Evolutionary conservation across 1,139 yeast genomes (phyloP), one percentile per base, ranked within the genome.

Genomic region (Yamadazyma membranifaciens): DNA sequence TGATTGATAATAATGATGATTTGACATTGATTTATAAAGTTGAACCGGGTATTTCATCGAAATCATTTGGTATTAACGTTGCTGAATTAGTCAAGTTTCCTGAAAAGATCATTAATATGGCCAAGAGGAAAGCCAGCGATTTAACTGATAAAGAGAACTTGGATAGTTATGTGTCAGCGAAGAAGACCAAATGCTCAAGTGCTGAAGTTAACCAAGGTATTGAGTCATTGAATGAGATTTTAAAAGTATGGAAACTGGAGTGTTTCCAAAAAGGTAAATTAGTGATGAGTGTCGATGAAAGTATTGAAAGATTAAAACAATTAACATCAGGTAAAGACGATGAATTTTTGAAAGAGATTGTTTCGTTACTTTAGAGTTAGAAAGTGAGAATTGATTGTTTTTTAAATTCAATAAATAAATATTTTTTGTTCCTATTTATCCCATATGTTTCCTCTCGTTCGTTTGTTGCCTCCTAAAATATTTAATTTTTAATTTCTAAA

Each of bases 1-100:
- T 88, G 51, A 81, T 88, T 33, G 87, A 81, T 40, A 61, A 57
- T 9, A 67, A 65, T 29, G 83, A 82, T 46, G 96, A 87, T 52
- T 88, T 92, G 48, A 89, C 98, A 0, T 70, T 92, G 48, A 69
- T 92, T 54, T 92, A 91, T 63, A 87, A 84, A 55, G 97, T 92
- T 12, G 96, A 87, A 51, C 87, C 87, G 1, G 98, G 98, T 11
- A 78, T 89, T 41, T 82, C 95, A 3, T 96, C 89, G 57, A 95
- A 89, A 59, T 89, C 97, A 0, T 92, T 92, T 64, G 98, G 98
- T 63, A 89, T 92, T 37, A 96, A 92, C 60, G 98, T 92, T 32
- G 98, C 98, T 0, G 98, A 92, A 62, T 80, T 91, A 35, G 98
- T 92, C 28, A 83, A 87, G 50, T 92, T 92, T 60, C 98, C 98